Base-by-base conservation (phyloP, 1,284 basidiomycete species). In the Tilletia walkeri region DNA sequence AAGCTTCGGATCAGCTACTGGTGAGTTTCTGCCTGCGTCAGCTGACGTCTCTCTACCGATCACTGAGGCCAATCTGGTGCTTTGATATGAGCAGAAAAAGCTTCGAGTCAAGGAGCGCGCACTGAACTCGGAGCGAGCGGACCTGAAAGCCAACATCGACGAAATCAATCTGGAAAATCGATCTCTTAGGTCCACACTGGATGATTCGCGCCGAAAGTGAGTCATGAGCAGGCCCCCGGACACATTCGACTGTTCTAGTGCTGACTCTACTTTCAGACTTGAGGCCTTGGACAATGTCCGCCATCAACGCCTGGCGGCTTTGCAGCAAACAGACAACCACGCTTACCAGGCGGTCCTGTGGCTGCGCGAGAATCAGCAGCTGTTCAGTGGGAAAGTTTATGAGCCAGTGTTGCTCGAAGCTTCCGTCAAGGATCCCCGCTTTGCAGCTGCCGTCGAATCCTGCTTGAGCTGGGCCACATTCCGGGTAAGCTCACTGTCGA, bases 351-450 rank as follows among this genome's bases (percentile, higher is more conserved):
- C 90, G 0, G 89, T 94, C 4, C 76, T 88, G 12, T 97, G 93
- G 92, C 86, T 97, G 53, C 87, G 91, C 14, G 77, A 87, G 7
- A 90, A 96, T 79, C 86, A 86, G 67, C 79, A 88, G 71, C 85
- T 86, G 69, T 94, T 98, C 86, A 88, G 88, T 80, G 89, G 89
- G 86, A 88, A 90, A 65, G 89, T 98, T n/a, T 89, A 92, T 73
- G 92, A 94, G 83, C 95, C 96, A 1, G 89, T 88, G 88, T 77
- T 88, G 92, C 70, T 91, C 88, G 38, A 76, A 66, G 86, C 94
- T 67, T 89, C 86, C 45, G 88, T 96, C 18, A 89, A 89, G 30
- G 88, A 94, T 80, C 86, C 84, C 71, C 78, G 79, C 30, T 92
- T 87, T 72, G 89, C 89, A 0, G 85, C 88, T 77, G 89, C 90